Evolutionary conservation across 306 rosid genomes (phyloP), one percentile per base, ranked within the genome.

Genomic region (Urtica urens): DNA sequence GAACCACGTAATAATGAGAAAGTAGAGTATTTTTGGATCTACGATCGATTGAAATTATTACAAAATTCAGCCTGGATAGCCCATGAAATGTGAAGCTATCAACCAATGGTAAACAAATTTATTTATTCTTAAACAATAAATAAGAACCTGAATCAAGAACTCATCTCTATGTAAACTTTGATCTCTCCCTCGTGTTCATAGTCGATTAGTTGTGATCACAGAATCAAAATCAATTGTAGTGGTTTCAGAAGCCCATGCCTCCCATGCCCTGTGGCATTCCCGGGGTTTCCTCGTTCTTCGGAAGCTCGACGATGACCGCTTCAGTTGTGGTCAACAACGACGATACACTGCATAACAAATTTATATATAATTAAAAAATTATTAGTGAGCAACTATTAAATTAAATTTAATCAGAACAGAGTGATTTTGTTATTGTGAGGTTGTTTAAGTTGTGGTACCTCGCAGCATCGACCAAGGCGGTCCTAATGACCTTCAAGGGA

Each of bases 381-480:
- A n/a, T n/a, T 7, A 43, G 35, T 37, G 30, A 60, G 43, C n/a
- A 7, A 31, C 40, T 10, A 13, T 16, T 47, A 24, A 22, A 0
- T 49, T n/a, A 23, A 12, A 8, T n/a, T 3, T 47, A 13, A 16
- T 24, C n/a, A 3, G 30, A 31, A 22, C 12, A 14, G 15, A 15
- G 3, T 18, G 10, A 17, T 24, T 19, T 10, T 16, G 25, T 13
- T 25, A n/a, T 6, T n/a, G n/a, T 1, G 28, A 7, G 17, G 9
- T 43, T 18, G 18, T 39, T 10, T 31, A 19, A 25, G 20, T 33
- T 0, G 2, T 58, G 66, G 51, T 49, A 49, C 81, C 81, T 75
- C 20, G 81, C 81, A 6, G 81, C 74, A 38, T 75, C 81, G 3
- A 66, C 81, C 64, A 75, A 60, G 24, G 81, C 81, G 0, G 81